phyloP scores from a whole-genome alignment of 2,329 filamentous ascomycete species.

The Sclerotinia sclerotiorum region DNA sequence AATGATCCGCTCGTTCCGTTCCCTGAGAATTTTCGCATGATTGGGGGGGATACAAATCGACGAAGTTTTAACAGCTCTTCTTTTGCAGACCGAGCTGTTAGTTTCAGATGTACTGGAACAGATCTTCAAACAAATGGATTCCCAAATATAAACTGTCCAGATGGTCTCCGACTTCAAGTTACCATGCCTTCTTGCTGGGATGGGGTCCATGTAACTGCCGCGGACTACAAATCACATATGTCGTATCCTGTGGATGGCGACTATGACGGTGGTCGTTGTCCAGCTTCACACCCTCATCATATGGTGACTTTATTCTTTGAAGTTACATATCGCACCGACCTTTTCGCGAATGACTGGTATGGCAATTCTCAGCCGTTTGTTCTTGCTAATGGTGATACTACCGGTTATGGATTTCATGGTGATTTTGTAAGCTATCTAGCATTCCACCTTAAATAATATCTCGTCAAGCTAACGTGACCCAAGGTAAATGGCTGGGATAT shows the following conservation, averaged over 20 bases:
- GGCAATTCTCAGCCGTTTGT: constrained; percentile 48
- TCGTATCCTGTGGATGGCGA: constrained; percentile 47
- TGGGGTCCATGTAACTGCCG: constrained; percentile 54
- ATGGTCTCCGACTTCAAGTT: constrained; percentile 53
- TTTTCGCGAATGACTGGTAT: constrained; percentile 60
- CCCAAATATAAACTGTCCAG: constrained; percentile 54
- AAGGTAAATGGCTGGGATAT: constrained; percentile 24
- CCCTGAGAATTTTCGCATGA: constrained; percentile 47
- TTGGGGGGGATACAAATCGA: constrained; percentile 43
- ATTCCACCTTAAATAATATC: neutral
- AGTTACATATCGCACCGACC: constrained; percentile 56
- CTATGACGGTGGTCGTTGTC: constrained; percentile 49
- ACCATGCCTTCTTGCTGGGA: constrained; percentile 63
- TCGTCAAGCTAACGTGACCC: neutral
- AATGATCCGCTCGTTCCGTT: constrained; percentile 18
- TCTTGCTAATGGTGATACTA: constrained; percentile 23
- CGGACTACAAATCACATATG: constrained; percentile 57
- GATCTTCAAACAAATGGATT: constrained; percentile 49
- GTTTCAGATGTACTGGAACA: constrained; percentile 55
- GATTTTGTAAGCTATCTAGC: constrained; percentile 12
- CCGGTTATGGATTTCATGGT: constrained; percentile 24
- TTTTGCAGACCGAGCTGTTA: constrained; percentile 30
- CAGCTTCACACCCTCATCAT: constrained; percentile 52
- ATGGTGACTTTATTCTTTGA: constrained; percentile 61
- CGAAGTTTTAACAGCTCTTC: constrained; percentile 21